Base-by-base conservation (phyloP, 495 filamentous ascomycete species). In the Podospora appendiculata region DNA sequence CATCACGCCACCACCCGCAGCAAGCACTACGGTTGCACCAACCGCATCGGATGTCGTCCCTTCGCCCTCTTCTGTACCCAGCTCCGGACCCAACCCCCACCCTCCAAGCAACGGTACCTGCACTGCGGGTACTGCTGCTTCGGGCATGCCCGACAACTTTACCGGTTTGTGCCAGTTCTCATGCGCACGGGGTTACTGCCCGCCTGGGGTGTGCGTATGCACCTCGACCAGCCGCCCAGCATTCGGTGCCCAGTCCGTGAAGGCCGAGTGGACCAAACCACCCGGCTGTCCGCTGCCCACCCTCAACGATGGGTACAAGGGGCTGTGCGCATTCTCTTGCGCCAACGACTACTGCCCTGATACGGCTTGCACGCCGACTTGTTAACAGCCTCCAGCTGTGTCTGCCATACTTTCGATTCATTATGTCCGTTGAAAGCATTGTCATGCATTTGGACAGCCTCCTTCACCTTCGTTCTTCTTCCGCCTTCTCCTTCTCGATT, bases 251-350 rank as follows among this genome's bases (percentile, higher is more conserved):
- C 36, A 38, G 0, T 60, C 65, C 0, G 55, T 62, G 8, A 55
- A 56, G 1, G 63, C 62, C 8, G 62, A 62, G 1, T 52, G 45
- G 1, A 65, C 57, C 1, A 64, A 63, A 3, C 52, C 42, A 2
- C 51, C 50, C n/a, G 71, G 73, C 0, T 45, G 62, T 8, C 67
- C 70, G 7, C 50, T 66, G 4, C 35, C 56, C 1, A 60, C 63
- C 2, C 57, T 68, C 17, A 67, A 69, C 52, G 56, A 64, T 18
- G 64, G 63, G 0, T 75, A 75, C 47, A 39, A 60, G 6, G 73
- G 69, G 1, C 61, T 77, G 7, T 77, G 73, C 55, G 65, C 64
- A 32, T 76, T 71, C 35, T 58, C 65, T 11, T 76, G 73, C 19
- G 55, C 61, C 41, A 63, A 69, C 53, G 72, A 69, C 2, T 76